Base-by-base conservation (phyloP, 1,139 yeast genomes). In the Yamadazyma pseudoaaseri region DNA sequence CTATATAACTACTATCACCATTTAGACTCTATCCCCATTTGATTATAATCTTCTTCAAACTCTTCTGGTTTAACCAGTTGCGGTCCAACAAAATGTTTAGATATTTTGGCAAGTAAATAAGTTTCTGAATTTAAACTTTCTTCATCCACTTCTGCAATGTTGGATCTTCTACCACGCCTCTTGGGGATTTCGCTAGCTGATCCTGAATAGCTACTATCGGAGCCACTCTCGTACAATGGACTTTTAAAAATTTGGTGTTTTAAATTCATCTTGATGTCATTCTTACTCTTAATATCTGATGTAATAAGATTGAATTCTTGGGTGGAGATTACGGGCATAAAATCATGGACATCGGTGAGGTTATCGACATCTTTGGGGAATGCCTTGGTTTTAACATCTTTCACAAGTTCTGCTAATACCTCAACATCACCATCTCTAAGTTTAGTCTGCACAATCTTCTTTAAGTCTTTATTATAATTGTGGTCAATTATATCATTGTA, bases 1-100 rank as follows among this genome's bases (percentile, higher is more conserved):
- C 32, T 38, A 40, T 29, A 34, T 39, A 33, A 29, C 20, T 10
- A 16, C 7, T n/a, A 16, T 14, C 20, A 64, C 74, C 75, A 70
- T 38, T 51, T 59, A 2, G 67, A 54, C 14, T 52, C 44, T 20
- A 68, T 52, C 1, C 71, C 71, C 59, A 70, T 60, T 33, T 48
- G 39, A 18, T 61, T 61, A 35, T 69, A 56, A 47, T 70, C 76
- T 31, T 51, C 45, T 12, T 39, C 42, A 33, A 65, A 49, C 43
- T 70, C 73, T 12, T 66, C 69, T 6, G 49, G 45, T 31, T 45
- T 59, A 3, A 62, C 68, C 16, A 62, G 48, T 33, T 59, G 64
- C 3, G 75, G 75, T 3, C 74, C 74, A 16, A 44, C 45, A 37
- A 66, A 70, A 38, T 67, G 72, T 47, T 70, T 70, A 65, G 64